Evolutionary conservation across 2,329 filamentous ascomycete species (phyloP).

Genomic region (Phialocephala subalpina): DNA sequence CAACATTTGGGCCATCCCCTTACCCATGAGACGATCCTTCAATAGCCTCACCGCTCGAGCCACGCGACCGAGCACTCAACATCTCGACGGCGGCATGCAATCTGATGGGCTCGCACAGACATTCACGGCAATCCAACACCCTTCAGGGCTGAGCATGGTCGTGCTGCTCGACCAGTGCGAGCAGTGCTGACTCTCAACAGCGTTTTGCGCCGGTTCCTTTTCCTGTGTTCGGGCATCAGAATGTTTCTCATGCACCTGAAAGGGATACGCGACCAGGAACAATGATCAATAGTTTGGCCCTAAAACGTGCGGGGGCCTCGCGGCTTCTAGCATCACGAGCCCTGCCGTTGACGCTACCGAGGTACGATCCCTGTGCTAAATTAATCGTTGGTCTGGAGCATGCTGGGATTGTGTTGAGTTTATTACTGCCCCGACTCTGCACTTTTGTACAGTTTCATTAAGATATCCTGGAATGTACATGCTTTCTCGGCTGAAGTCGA

Average conservation of each 20-base stretch:
- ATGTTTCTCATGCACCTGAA: neutral
- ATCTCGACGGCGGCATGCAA: neutral
- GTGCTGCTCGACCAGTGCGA: too few relatives aligned
- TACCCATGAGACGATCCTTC: constrained; percentile 2
- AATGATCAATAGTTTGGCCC: constrained; percentile 1
- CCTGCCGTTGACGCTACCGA: neutral
- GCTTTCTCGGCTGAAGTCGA: neutral
- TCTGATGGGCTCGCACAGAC: neutral
- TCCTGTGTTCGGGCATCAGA: neutral
- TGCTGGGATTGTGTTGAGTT: neutral
- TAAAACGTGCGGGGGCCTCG: neutral
- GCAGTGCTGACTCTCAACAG: neutral
- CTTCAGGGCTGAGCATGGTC: neutral
- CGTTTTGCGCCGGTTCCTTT: neutral
- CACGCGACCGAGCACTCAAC: constrained; percentile 6
- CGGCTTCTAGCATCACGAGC: too few relatives aligned
- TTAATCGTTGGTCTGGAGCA: neutral
- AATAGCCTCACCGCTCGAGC: neutral
- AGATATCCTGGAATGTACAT: neutral
- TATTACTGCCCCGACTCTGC: neutral
- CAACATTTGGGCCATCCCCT: too few relatives aligned
- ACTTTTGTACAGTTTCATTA: neutral
- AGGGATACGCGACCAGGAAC: constrained; percentile 1
- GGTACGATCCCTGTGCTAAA: neutral
- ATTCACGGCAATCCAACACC: too few relatives aligned